Percentiles rank a stretch among this genome's conserved stretches.
phyloP scores from a whole-genome alignment of 2,329 filamentous ascomycete species.

The Curvularia sp. region DNA sequence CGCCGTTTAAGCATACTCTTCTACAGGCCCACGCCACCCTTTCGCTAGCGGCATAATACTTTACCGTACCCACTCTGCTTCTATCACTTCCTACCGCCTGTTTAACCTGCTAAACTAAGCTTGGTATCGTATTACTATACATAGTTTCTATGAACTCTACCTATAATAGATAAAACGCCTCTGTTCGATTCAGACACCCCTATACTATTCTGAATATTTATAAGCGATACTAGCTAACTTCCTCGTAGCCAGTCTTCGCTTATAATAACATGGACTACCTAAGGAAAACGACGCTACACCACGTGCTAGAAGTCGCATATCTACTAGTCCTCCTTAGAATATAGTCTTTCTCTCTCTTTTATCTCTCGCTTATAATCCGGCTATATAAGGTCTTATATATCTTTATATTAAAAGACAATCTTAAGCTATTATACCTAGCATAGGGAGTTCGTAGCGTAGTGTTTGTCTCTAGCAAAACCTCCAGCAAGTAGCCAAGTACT shows the following conservation, averaged over 20 bases:
- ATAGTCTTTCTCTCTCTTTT: no score
- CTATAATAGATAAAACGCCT: background rate
- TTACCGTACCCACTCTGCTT: no score
- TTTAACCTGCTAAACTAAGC: no score
- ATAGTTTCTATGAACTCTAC: background rate
- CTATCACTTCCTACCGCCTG: no score
- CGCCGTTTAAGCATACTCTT: no score
- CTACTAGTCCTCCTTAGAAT: background rate
- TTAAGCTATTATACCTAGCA: background rate
- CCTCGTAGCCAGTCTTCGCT: background rate
- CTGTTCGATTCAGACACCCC: background rate
- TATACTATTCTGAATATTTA: background rate
- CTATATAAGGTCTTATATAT: background rate
- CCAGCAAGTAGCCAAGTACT: constrained; percentile 1
- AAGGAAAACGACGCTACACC: background rate
- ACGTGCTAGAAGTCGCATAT: background rate
- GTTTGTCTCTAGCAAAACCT: background rate
- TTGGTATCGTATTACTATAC: no score
- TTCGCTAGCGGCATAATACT: no score
- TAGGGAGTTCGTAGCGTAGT: background rate
- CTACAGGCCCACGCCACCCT: no score
- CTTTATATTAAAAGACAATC: background rate
- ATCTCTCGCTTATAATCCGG: no score
- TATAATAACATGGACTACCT: background rate
- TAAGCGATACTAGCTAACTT: background rate